phyloP scores from a whole-genome alignment of 208 protist genomes.

The Trypanosoma vivax region DNA sequence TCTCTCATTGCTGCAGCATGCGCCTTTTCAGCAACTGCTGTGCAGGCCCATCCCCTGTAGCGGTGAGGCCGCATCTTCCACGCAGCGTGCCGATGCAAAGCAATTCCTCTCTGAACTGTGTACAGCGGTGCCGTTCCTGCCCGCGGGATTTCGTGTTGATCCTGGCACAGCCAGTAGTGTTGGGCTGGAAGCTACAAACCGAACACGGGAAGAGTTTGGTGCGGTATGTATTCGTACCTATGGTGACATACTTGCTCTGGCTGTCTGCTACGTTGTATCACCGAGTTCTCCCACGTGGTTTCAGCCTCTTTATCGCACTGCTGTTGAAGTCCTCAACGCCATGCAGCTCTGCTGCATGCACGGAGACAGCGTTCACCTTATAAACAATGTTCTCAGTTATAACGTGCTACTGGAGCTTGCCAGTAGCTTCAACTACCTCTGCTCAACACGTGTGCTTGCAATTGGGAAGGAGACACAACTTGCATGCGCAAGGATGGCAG shows the following conservation, averaged over 20 bases:
- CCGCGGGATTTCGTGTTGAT: constrained; percentile 2
- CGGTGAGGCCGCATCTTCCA: background rate
- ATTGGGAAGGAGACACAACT: constrained; percentile 1
- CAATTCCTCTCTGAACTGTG: constrained; percentile 7
- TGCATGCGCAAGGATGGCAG: constrained; percentile 13
- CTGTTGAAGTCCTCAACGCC: constrained; percentile 13
- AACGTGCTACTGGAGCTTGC: constrained; percentile 11
- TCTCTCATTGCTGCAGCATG: constrained; percentile 5
- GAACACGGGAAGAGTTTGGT: background rate
- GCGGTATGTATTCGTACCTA: constrained; percentile 11
- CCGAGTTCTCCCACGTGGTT: constrained; percentile 12
- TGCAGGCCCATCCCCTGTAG: constrained; percentile 1
- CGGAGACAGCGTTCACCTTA: background rate
- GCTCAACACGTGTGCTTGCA: background rate
- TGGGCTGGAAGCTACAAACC: background rate
- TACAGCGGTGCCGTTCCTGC: constrained; percentile 15
- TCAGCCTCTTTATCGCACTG: constrained; percentile 9
- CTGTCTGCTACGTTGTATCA: constrained; percentile 15
- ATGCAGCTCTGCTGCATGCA: constrained; percentile 3
- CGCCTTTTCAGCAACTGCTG: constrained; percentile 8
- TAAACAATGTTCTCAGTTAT: constrained; percentile 3
- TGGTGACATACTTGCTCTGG: constrained; percentile 13
- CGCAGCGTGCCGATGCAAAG: background rate
- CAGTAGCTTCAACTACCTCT: constrained; percentile 11
- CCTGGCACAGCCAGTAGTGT: background rate